A percentile compares a stretch with the other conserved stretches of the same genome.
These are phyloP conservation scores for Byssothecium circinans DNA, from an alignment of 2,329 filamentous ascomycete species.

Conservation along the genomic window DNA sequence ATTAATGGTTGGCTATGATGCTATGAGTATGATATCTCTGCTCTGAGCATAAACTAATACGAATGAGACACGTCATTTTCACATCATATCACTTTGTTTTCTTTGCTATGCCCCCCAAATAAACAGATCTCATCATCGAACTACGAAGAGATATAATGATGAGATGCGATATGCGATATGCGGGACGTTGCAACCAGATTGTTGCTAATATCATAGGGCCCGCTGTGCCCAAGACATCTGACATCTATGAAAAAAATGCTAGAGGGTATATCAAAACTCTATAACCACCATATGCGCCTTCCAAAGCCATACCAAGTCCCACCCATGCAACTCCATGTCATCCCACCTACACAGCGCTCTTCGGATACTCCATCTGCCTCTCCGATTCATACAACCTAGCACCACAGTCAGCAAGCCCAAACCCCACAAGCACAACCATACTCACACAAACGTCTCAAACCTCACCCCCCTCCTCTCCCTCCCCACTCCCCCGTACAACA, in stretches of 20 bases:
- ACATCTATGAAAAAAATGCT: too few relatives aligned
- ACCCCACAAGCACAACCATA: neutral
- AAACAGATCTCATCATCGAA: too few relatives aligned
- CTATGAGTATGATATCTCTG: neutral
- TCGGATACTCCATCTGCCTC: slow-evolving; percentile 19
- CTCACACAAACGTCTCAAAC: slow-evolving; percentile 39
- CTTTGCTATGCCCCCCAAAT: too few relatives aligned
- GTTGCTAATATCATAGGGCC: too few relatives aligned
- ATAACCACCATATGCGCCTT: neutral
- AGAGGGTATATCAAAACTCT: slow-evolving; percentile 17
- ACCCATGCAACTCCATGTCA: neutral
- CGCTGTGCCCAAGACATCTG: too few relatives aligned
- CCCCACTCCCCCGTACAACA: slow-evolving; percentile 24
- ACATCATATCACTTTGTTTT: too few relatives aligned
- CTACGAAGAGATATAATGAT: too few relatives aligned
- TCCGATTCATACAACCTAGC: slow-evolving; percentile 17
- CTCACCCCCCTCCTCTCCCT: slow-evolving; percentile 31
- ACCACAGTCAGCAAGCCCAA: slow-evolving; percentile 1
- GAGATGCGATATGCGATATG: too few relatives aligned
- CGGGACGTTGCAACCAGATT: too few relatives aligned
- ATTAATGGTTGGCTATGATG: neutral
- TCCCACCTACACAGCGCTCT: slow-evolving; percentile 5
- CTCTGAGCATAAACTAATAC: neutral
- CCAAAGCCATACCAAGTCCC: neutral
- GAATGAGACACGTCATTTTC: neutral